phyloP scores from a whole-genome alignment of 2,329 filamentous ascomycete species.

The Phialophora tarda region DNA sequence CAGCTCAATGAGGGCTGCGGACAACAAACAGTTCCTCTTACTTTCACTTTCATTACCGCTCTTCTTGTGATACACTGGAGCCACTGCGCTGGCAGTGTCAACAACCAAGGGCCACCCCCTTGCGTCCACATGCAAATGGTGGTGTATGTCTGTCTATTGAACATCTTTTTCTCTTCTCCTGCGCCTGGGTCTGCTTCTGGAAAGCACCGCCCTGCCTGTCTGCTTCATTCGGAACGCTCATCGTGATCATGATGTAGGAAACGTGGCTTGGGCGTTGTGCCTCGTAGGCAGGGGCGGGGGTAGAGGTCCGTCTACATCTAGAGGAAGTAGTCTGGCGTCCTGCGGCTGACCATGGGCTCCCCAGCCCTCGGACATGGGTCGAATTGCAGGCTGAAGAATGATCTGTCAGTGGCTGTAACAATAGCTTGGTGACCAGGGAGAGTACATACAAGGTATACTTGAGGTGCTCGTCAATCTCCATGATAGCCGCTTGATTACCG shows the following conservation, averaged over 20 bases:
- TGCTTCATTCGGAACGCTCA: background rate
- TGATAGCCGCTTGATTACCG: conserved; percentile 99
- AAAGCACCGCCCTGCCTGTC: background rate
- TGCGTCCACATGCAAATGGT: background rate
- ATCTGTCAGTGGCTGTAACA: conserved; percentile 15
- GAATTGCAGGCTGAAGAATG: conserved; percentile 81
- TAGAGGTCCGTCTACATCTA: conserved; percentile 48
- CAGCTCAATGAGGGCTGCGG: background rate
- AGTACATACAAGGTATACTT: conserved; percentile 98
- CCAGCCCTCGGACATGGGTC: conserved; percentile 96
- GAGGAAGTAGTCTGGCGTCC: conserved; percentile 98
- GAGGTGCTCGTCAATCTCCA: conserved; percentile 99
- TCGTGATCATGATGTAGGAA: background rate
- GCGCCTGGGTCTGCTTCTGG: background rate
- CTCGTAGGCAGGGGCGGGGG: background rate
- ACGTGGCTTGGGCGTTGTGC: background rate
- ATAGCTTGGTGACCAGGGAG: conserved; percentile 39
- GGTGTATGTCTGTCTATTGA: conserved; percentile 9
- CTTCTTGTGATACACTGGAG: background rate
- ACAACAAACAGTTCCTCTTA: background rate
- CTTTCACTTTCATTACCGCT: background rate
- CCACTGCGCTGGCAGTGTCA: conserved; percentile 9
- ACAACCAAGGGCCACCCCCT: background rate
- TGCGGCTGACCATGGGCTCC: conserved; percentile 97
- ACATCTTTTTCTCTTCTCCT: background rate